These are phyloP conservation scores for Colletotrichum lini DNA, from an alignment of 2,329 filamentous ascomycete genomes.

Conservation along the genomic window DNA sequence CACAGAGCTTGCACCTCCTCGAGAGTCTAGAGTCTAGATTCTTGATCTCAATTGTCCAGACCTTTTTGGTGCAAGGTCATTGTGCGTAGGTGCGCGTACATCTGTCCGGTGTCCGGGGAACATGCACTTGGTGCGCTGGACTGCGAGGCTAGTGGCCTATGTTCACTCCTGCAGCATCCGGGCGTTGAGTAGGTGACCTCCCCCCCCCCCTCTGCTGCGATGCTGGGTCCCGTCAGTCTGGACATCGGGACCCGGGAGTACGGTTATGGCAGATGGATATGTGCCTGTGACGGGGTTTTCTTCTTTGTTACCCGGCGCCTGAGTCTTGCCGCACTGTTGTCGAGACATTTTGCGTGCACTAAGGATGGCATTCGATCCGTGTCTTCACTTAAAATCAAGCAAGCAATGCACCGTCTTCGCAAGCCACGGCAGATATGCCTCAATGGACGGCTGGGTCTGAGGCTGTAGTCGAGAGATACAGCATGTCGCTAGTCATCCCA, in stretches of 20 bases:
- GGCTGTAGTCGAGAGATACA: not conserved
- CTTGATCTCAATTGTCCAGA: not conserved
- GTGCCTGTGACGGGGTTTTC: not conserved
- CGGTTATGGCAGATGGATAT: slow-evolving; percentile 9
- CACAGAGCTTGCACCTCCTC: not conserved
- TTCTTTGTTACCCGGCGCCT: not conserved
- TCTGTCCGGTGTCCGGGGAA: not conserved
- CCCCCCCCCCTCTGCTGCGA: not conserved
- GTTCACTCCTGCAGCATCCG: not conserved
- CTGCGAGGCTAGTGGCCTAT: slow-evolving; percentile 9
- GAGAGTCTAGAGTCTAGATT: not conserved
- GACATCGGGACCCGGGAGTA: slow-evolving; percentile 7
- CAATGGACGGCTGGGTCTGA: not conserved
- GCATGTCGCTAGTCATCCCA: not conserved
- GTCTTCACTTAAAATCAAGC: not conserved
- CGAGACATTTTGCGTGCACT: not conserved
- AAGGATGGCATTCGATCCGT: not conserved
- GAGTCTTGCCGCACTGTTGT: not conserved
- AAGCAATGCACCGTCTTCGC: not conserved
- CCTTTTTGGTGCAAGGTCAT: not conserved
- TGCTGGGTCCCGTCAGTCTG: slow-evolving; percentile 7
- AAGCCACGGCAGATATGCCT: not conserved
- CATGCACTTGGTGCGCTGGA: not conserved
- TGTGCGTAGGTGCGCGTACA: not conserved
- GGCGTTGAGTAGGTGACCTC: not conserved